Evolutionary conservation across 2,329 filamentous ascomycete species (phyloP), one percentile per base, ranked within the genome.

Genomic region (Colletotrichum sansevieriae): DNA sequence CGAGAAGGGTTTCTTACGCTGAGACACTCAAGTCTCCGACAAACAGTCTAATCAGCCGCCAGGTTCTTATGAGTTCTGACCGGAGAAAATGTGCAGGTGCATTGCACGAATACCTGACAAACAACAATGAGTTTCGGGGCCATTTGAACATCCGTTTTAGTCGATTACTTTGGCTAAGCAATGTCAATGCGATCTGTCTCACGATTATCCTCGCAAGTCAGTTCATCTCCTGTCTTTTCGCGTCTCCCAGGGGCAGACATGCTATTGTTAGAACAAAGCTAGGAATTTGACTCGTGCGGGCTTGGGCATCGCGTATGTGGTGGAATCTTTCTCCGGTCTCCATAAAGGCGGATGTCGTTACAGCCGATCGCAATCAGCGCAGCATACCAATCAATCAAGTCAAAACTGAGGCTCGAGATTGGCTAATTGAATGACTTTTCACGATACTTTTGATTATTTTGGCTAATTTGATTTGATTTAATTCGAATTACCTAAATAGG

Each of bases 281-380:
- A 15, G 61, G 54, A 54, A 51, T n/a, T 58, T 65, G 61, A 68
- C 61, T 68, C 39, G 22, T 33, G 47, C 61, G 20, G 22, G 20
- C 3, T 22, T 29, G 12, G 57, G 33, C 64, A 18, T 37, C 37
- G 10, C 22, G 37, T 11, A 18, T 18, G 18, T 7, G 22, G 56
- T 39, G 57, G 65, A 37, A 18, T 35, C 20, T 51, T 29, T 13
- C 46, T 41, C 51, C 29, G 29, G 43, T 22, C 33, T 37, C 41
- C 35, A 37, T 49, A n/a, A 29, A 46, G 51, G 41, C 33, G 29
- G 12, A n/a, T 54, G 41, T 52, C 44, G 35, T 35, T 15, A 29
- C 1, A 46, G 65, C 49, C 39, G 65, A 68, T 68, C 65, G 5
- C 6, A n/a, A n/a, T n/a, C n/a, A n/a, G n/a, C n/a, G n/a, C n/a